Evolutionary conservation across 805 yeast genomes (phyloP).

Genomic region (Jamesozyma piceae): DNA sequence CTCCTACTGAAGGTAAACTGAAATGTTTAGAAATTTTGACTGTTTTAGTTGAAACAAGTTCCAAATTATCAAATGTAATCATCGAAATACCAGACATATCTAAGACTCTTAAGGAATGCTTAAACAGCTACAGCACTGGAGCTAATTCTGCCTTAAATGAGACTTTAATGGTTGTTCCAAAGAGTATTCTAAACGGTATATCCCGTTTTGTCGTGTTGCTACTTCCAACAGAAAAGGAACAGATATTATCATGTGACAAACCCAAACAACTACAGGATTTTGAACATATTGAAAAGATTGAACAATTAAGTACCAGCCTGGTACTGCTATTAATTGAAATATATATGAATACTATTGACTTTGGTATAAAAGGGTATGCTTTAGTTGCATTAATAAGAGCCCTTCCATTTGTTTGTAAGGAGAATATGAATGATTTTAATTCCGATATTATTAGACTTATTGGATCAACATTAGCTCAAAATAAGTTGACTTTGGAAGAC

Average conservation of each 20-base stretch:
- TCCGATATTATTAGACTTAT: conserved; percentile 39
- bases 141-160: conserved; percentile 44
- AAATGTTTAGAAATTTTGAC: conserved; percentile 35
- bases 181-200: conserved; percentile 47
- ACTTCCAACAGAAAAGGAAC: conserved; percentile 38
- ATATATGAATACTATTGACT: conserved; percentile 66
- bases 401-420: conserved; percentile 33
- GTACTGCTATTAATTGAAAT: conserved; percentile 50
- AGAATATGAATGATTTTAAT: conserved; percentile 28
- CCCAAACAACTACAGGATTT: conserved; percentile 7
- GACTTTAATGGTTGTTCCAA: conserved; percentile 64
- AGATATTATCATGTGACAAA: conserved; percentile 16
- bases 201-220: conserved; percentile 48
- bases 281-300: conserved; percentile 12
- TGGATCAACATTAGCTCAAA: conserved; percentile 55
- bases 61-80: conserved; percentile 35
- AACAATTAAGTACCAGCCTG: conserved; percentile 36
- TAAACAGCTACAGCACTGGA: conserved; percentile 41
- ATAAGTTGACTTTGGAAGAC: conserved; percentile 29
- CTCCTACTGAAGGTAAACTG: conserved; percentile 25
- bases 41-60: conserved; percentile 37
- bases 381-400: conserved; percentile 47
- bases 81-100: conserved; percentile 43
- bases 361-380: conserved; percentile 48
- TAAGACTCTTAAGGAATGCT: conserved; percentile 37